Evolutionary conservation across 2,329 filamentous ascomycete genomes (phyloP).

Genomic region (Cladophialophora immunda): DNA sequence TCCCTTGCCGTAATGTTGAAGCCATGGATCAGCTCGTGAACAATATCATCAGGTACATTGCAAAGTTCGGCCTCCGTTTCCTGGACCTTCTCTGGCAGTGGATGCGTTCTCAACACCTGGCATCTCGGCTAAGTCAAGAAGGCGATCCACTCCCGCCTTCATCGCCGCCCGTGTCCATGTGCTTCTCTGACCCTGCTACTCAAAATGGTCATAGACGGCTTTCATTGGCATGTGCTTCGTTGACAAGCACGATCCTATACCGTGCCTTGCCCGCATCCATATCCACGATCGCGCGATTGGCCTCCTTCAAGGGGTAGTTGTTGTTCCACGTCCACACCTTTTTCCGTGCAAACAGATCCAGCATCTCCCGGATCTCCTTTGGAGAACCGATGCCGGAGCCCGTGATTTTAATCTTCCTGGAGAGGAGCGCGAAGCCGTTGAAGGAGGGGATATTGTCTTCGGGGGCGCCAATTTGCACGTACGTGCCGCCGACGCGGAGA

Average conservation of each 20-base stretch:
- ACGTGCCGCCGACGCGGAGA: constrained; percentile 66
- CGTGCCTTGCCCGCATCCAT: constrained; percentile 57
- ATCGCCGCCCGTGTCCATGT: not conserved
- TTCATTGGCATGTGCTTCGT: constrained; percentile 41
- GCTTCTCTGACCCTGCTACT: not conserved
- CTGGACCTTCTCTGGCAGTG: not conserved
- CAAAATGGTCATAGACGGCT: not conserved
- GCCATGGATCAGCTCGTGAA: not conserved
- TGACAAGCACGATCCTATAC: constrained; percentile 57
- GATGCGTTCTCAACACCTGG: not conserved
- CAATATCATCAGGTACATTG: not conserved
- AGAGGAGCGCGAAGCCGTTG: constrained; percentile 66
- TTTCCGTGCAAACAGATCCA: constrained; percentile 55
- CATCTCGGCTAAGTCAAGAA: not conserved
- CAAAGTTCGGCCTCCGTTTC: not conserved
- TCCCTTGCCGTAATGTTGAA: not conserved
- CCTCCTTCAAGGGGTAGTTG: constrained; percentile 53
- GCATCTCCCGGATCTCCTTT: constrained; percentile 55
- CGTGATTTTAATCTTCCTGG: constrained; percentile 63
- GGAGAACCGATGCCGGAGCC: constrained; percentile 58
- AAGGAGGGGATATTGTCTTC: constrained; percentile 67
- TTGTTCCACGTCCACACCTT: constrained; percentile 56
- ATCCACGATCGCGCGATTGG: constrained; percentile 54
- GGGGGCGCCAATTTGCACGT: constrained; percentile 74
- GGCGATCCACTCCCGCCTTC: not conserved